Base-by-base conservation (phyloP, 495 filamentous ascomycete genomes). In the Penicillium taxi region DNA sequence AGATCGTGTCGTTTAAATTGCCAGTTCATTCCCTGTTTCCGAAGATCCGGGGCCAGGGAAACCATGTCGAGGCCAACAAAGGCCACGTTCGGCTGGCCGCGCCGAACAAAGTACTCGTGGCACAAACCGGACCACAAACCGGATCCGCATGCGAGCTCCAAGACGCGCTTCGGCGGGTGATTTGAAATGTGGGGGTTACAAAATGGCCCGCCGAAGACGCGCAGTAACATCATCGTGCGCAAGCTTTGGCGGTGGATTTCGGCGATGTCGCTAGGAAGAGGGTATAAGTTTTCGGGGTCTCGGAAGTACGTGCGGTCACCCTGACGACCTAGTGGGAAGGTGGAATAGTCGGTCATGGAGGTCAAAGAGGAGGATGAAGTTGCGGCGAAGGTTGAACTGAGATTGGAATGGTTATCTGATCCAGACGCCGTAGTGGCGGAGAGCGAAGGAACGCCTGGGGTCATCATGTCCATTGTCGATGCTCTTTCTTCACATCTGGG, bases 121-220 rank as follows among this genome's bases (percentile, higher is more conserved):
- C 84, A 91, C 61, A 82, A 72, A 55, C 82, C 80, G 43, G 84
- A 88, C 90, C 90, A 95, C 44, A 90, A 79, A 18, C 78, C 90
- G 11, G 83, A 83, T 5, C 90, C 90, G 59, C 90, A 96, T 23
- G 82, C 86, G 35, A 95, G 58, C 50, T 96, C 90, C 29, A 96
- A 66, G 13, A 96, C 78, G 42, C 79, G 81, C 45, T 70, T 69
- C 0, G 88, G 89, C 14, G 82, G 81, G 32, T 72, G 73, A 43
- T 74, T 67, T 22, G 70, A 59, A 26, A 80, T 66, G 26, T 70
- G 69, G 9, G 83, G 81, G 9, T 78, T 80, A 57, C 84, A 89
- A 49, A 89, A 77, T 1, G 87, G 80, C 20, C 74, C 74, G 30
- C 86, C 86, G 43, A 86, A 86, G 16, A 94, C 76, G 55, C 83